Evolutionary conservation across 2,329 filamentous ascomycete species (phyloP), one percentile per base, ranked within the genome.

Genomic region (Cytospora chrysosperma): DNA sequence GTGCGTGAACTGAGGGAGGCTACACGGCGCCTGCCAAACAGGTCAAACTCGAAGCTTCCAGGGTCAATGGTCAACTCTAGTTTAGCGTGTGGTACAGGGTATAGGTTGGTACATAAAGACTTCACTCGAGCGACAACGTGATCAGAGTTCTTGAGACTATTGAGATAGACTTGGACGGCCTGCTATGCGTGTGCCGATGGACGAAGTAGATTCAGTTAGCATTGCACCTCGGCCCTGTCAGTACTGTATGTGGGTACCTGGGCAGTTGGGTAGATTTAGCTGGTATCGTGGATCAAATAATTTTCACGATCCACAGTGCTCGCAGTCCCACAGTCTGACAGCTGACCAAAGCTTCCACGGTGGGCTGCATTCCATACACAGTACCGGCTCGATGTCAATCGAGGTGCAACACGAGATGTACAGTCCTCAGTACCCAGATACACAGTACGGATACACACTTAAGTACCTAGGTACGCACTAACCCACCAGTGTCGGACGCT

Each of bases 21-120:
- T 40, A 26, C 40, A 43, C 30, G 8, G 43, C 30, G 17, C 47
- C 53, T 62, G 60, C 53, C 60, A 57, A 52, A 57, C 54, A n/a
- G 43, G 60, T 47, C 60, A 57, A 43, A 53, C 54, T 34, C 60
- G 43, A 60, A 34, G 49, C 56, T 57, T 40, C 4, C 53, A 52
- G 40, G 54, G 49, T 47, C 43, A n/a, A n/a, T 24, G 4, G 43
- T 47, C n/a, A 12, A 47, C 12, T 24, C 43, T 24, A 24, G 43
- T 9, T n/a, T n/a, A n/a, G 43, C 28, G 9, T 30, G 17, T n/a
- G n/a, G 21, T 47, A 15, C 43, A 47, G 43, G 43, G 43, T 4
- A 47, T 19, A 4, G 10, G 21, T 13, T 47, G 21, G 43, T 47
- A n/a, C n/a, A n/a, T n/a, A 47, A 24, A 47, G n/a, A 21, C 9